Evolutionary conservation across 2,329 filamentous ascomycete species (phyloP).

Genomic region (Cordyceps tenuipes): DNA sequence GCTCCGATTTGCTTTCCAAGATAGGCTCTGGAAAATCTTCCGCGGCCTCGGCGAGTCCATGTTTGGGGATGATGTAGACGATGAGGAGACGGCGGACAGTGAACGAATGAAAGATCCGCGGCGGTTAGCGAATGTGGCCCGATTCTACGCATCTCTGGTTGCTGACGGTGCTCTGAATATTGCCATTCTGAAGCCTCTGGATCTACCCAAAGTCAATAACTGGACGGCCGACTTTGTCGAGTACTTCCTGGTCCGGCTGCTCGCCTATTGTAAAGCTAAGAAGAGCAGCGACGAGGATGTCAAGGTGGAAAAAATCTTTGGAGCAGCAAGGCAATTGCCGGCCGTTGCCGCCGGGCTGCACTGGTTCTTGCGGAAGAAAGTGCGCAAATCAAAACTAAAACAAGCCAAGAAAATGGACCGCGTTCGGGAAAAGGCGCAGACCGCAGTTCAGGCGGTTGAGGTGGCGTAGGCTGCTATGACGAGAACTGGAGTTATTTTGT

Average conservation of each 20-base stretch:
- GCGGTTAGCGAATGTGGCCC: constrained; percentile 44
- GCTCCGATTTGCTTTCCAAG: constrained; percentile 78
- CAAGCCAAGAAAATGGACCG: constrained; percentile 36
- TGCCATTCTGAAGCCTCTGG: constrained; percentile 57
- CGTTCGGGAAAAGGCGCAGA: constrained; percentile 27
- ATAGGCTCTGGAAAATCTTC: constrained; percentile 79
- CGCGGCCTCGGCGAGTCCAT: constrained; percentile 74
- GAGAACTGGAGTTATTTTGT: not conserved
- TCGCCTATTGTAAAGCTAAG: constrained; percentile 52
- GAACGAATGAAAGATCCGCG: constrained; percentile 39
- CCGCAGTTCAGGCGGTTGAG: constrained; percentile 16
- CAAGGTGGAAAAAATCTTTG: constrained; percentile 57
- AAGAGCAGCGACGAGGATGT: constrained; percentile 43
- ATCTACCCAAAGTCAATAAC: constrained; percentile 67
- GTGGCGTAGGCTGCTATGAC: not conserved
- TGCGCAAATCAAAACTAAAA: constrained; percentile 56
- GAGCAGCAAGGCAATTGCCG: constrained; percentile 52
- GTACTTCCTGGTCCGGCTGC: constrained; percentile 65
- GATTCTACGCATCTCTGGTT: constrained; percentile 45
- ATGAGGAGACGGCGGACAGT: constrained; percentile 43
- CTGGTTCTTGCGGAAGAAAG: constrained; percentile 70
- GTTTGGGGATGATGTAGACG: constrained; percentile 55
- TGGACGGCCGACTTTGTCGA: constrained; percentile 75
- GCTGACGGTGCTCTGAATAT: constrained; percentile 37
- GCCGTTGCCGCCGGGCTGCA: constrained; percentile 66